Conservation (phyloP, 176 grass and related monocot genomes). For the Pontederia crassipes region DNA sequence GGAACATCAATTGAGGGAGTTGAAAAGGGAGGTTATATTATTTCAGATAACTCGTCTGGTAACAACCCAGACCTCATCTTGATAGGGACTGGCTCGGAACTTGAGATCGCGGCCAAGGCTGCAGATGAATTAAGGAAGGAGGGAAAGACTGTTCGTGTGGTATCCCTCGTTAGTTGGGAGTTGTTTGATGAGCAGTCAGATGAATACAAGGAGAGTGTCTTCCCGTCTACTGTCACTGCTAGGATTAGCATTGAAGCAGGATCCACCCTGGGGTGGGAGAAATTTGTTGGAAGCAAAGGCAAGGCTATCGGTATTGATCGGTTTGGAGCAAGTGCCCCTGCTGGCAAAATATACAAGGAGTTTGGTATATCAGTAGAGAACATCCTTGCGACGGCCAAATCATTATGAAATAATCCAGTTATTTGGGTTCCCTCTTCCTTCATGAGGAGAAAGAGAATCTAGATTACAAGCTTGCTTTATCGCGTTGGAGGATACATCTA, state of each 20-base stretch:
- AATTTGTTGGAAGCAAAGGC: conserved; percentile 52
- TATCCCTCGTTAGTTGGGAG: conserved; percentile 87
- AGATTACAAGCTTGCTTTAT: conserved; percentile 6
- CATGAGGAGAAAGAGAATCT: conserved; percentile 22
- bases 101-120: conserved; percentile 80
- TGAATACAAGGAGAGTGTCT: conserved; percentile 88
- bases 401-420: conserved; percentile 39
- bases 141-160: conserved; percentile 87
- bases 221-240: conserved; percentile 53
- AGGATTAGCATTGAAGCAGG: conserved; percentile 94
- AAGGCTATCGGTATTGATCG: conserved; percentile 91
- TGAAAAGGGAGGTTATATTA: conserved; percentile 79
- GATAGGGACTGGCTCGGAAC: conserved; percentile 69
- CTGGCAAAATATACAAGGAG: conserved; percentile 83
- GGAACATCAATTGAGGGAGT: conserved; percentile 89
- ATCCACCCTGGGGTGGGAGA: conserved; percentile 76
- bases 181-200: conserved; percentile 75
- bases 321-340: conserved; percentile 91
- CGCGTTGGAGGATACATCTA: conserved; percentile 16
- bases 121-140: conserved; percentile 79
- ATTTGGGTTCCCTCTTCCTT: conserved; percentile 7
- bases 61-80: conserved; percentile 91
- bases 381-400: conserved; percentile 62
- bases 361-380: conserved; percentile 69
- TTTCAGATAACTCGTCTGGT: conserved; percentile 84